Evolutionary conservation across 2,329 filamentous ascomycete species (phyloP), one percentile per base, ranked within the genome.

Genomic region (Alternaria sp.): DNA sequence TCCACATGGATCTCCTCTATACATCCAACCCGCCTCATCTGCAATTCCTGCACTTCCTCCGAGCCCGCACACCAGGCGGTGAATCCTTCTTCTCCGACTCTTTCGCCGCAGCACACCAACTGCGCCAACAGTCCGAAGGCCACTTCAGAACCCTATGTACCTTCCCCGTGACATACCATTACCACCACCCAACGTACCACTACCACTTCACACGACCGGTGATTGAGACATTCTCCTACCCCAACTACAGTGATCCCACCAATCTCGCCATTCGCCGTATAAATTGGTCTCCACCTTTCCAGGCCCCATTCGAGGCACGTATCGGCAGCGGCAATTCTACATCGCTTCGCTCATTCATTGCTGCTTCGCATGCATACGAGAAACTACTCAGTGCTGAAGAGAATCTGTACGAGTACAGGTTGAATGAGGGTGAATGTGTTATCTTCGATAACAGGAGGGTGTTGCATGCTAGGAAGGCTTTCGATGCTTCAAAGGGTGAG

Each of bases 1-100:
- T 97, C 49, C 95, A 99, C 81, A 95, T 97, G 87, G 95, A 98
- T 76, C 85, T 98, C 41, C 85, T 97, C 57, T 98, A 98, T 80
- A 90, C 95, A 79, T 81, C 86, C 14, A 87, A 92, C 52, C 89
- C 92, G 3, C 94, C 94, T 0, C 88, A 90, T 32, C 87, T 95
- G 53, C 94, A 99, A 79, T 83, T 98, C 25, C 87, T 98, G 4
- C 95, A 98, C 80, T 97, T 93, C 73, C 84, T 98, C 43, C 86
- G 91, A 64, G 97, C 96, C 71, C 90, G 89, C 1, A 90, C 89
- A 67, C 81, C 85, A 0, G 94, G 94, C 18, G 95, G 94, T 48
- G 90, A 92, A 71, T 97, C 93, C 1, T 84, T 97, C 54, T 99
- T 98, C 80, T 89, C 88, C 60, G 94, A 98, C 79, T 85, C 89